These are phyloP conservation scores for Zostera marina DNA, from an alignment of 116 monocot species.

Conservation along the genomic window DNA sequence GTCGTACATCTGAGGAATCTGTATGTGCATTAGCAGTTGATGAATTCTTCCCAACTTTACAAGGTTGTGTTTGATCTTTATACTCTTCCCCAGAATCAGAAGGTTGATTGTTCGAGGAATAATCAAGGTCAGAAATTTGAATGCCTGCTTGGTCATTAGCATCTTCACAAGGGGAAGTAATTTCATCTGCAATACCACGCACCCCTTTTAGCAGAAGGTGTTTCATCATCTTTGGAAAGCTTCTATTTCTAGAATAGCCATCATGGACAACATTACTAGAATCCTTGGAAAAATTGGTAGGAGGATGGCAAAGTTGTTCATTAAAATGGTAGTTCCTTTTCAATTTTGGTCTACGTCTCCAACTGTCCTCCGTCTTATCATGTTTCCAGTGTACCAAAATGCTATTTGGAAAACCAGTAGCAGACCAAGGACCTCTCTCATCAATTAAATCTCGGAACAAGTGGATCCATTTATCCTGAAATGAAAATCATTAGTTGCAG, in stretches of 20 bases:
- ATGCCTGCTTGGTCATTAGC: slow-evolving; percentile 7
- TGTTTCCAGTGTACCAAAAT: slow-evolving; percentile 77
- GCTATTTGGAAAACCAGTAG: slow-evolving; percentile 69
- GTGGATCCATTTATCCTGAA: slow-evolving; percentile 89
- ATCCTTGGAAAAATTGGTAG: slow-evolving; percentile 22
- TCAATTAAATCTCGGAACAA: slow-evolving; percentile 75
- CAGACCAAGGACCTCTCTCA: slow-evolving; percentile 96
- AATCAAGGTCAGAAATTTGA: slow-evolving; percentile 12
- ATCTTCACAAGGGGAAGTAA: slow-evolving; percentile 24
- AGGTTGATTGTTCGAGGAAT: slow-evolving; percentile 19
- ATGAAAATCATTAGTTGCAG: slow-evolving; percentile 6
- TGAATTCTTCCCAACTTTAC: slow-evolving; percentile 32
- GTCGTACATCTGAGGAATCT: slow-evolving; percentile 22
- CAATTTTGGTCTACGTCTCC: slow-evolving; percentile 74
- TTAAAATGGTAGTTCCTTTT: slow-evolving; percentile 89
- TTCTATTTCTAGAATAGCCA: slow-evolving; percentile 5
- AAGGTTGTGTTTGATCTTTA: slow-evolving; percentile 20
- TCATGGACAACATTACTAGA: slow-evolving; percentile 14
- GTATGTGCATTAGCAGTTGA: slow-evolving; percentile 17
- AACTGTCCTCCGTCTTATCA: slow-evolving; percentile 86
- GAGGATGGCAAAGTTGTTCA: slow-evolving; percentile 68
- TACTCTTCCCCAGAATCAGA: slow-evolving; percentile 11
- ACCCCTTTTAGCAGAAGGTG: slow-evolving; percentile 72
- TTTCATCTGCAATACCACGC: slow-evolving; percentile 55
- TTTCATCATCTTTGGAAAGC: slow-evolving; percentile 79